Base-by-base conservation (phyloP, 441 rosid species). In the Omphalea diandra region DNA sequence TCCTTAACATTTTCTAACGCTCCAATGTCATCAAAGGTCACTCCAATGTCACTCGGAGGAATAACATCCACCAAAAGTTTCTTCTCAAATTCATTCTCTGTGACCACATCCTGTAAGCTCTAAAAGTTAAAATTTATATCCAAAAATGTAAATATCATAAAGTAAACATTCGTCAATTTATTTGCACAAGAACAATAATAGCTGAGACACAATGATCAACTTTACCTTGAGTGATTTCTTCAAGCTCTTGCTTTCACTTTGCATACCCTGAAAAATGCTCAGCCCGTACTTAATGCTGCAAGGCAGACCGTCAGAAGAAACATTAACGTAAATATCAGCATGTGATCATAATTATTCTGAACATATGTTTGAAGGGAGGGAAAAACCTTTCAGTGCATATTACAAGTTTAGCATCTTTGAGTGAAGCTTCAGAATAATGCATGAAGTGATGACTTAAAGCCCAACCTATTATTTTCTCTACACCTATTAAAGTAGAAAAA, bases 31-130 rank as follows among this genome's bases (percentile, higher is more conserved):
- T 90, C 91, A 86, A 96, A 96, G 2, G 96, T 85, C 68, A 96
- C 97, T 67, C 98, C 98, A 74, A 93, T 93, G 65, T 96, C 99
- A 70, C 81, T 88, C 46, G 99, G 96, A 14, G 98, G 98, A 74
- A 96, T 96, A 75, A 96, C 99, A 85, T 96, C 99, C 3, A 82
- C 86, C 60, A 93, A 81, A 75, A 96, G 97, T 71, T 91, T 93
- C 87, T 96, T 96, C 83, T 96, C 98, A 78, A 96, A 96, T 74
- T 96, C 98, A 79, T 96, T 96, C 76, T 96, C 98, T 27, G 99
- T 96, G 67, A 89, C 87, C 73, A 96, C 97, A 76, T 96, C 99
- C 99, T 96, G 86, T 55, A 76, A 75, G 77, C 20, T 44, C 71
- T 54, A 41, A 20, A 62, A 70, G 49, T 52, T 47, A 27, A 68